These are phyloP conservation scores for Sugiyamaella qingdaonensis DNA, from an alignment of 805 yeast genomes.

Conservation along the genomic window DNA sequence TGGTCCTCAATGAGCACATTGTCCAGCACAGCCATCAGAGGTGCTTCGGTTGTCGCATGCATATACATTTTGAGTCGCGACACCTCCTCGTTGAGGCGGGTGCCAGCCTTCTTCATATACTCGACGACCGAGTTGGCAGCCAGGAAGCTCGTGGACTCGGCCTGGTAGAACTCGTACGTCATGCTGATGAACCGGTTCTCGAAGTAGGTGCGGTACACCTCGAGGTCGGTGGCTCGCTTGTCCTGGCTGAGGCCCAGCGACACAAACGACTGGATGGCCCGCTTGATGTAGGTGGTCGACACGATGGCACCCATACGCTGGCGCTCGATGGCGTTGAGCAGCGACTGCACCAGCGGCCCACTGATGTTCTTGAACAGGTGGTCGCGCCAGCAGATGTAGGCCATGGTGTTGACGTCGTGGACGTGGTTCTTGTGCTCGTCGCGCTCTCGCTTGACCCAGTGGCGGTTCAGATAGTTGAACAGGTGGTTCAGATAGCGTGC, in stretches of 20 bases:
- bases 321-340: constrained; percentile 66
- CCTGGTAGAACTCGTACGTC: constrained; percentile 50
- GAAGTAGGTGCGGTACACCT: constrained; percentile 75
- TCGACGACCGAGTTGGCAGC: constrained; percentile 78
- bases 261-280: constrained; percentile 82
- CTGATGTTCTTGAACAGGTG: constrained; percentile 69
- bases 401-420: constrained; percentile 85
- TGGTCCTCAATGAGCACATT: constrained; percentile 73
- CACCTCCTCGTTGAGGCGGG: constrained; percentile 78
- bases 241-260: constrained; percentile 85
- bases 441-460: constrained; percentile 96
- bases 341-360: constrained; percentile 57
- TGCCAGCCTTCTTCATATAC: constrained; percentile 82
- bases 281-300: constrained; percentile 59
- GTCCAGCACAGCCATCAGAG: constrained; percentile 72
- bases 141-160: constrained; percentile 65
- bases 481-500: constrained; percentile 90
- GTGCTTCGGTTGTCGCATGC: constrained; percentile 79
- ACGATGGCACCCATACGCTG: constrained; percentile 79
- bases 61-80: constrained; percentile 71
- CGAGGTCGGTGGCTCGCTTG: constrained; percentile 80
- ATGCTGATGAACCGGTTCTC: constrained; percentile 70
- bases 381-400: constrained; percentile 83
- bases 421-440: constrained; percentile 88
- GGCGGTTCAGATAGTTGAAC: constrained; percentile 91